Evolutionary conservation across 2,329 filamentous ascomycete species (phyloP).

Genomic region (Fusarium sp.): DNA sequence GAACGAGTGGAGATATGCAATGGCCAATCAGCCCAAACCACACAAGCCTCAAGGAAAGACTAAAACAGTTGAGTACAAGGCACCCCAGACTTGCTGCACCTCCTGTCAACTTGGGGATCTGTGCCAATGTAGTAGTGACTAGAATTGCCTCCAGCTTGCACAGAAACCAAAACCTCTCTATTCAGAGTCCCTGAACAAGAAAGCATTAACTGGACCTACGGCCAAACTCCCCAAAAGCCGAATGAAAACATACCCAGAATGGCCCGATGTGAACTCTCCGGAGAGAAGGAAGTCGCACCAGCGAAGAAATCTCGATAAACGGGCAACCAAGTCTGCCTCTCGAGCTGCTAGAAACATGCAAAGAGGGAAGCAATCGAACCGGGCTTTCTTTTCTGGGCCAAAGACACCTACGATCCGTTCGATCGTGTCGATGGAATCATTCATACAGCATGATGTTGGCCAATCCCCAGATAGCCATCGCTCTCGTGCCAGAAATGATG

Average conservation of each 20-base stretch:
- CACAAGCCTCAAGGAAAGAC: constrained; percentile 38
- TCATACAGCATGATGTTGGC: not conserved
- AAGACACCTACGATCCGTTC: not conserved
- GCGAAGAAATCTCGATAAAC: not conserved
- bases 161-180: constrained; percentile 26
- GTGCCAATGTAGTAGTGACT: constrained; percentile 37
- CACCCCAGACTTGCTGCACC: constrained; percentile 34
- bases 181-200: not conserved
- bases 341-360: not conserved
- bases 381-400: constrained; percentile 29
- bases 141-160: constrained; percentile 32
- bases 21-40: constrained; percentile 47
- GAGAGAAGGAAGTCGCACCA: constrained; percentile 5
- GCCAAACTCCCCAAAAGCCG: constrained; percentile 19
- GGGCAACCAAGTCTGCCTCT: not conserved
- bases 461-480: not conserved
- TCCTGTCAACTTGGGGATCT: constrained; percentile 45
- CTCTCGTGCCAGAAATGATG: not conserved
- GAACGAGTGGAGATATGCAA: constrained; percentile 50
- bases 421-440: not conserved
- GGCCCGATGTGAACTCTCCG: constrained; percentile 5
- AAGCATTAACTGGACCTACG: constrained; percentile 12
- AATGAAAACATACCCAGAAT: constrained; percentile 23
- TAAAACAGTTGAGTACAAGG: constrained; percentile 15
- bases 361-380: not conserved